These are phyloP conservation scores for Polymyxa betae DNA, from an alignment of 208 protist species.

Conservation along the genomic window DNA sequence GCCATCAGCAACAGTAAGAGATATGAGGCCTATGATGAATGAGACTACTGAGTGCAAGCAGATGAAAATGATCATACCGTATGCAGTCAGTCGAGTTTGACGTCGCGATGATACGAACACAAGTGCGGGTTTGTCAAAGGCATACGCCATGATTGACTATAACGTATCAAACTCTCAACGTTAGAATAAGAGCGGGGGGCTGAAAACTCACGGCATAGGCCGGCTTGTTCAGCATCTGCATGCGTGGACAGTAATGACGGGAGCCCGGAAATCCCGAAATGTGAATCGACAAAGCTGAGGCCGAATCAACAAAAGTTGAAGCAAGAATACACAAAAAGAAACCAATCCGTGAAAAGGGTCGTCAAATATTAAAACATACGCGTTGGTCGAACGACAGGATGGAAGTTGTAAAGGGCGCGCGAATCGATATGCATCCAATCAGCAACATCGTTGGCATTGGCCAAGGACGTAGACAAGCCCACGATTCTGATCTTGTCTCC, in stretches of 20 bases:
- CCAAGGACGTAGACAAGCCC: constrained; percentile 73
- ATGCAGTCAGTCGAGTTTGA: constrained; percentile 67
- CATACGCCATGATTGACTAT: constrained; percentile 65
- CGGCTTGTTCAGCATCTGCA: constrained; percentile 79
- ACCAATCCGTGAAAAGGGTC: constrained; percentile 62
- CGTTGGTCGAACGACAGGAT: constrained; percentile 77
- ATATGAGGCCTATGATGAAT: constrained; percentile 47
- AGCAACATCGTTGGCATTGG: constrained; percentile 79
- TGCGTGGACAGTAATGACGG: constrained; percentile 69
- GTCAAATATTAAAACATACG: constrained; percentile 75
- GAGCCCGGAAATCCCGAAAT: constrained; percentile 64
- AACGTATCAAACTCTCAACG: too few species aligned
- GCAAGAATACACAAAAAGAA: constrained; percentile 1
- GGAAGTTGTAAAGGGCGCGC: constrained; percentile 77
- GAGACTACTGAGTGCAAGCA: neutral
- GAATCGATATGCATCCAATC: constrained; percentile 76
- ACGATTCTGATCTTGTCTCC: constrained; percentile 74
- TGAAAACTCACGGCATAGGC: constrained; percentile 60
- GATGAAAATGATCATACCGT: too few species aligned
- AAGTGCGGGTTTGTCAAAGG: constrained; percentile 67
- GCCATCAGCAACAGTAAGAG: constrained; percentile 67
- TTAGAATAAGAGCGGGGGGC: too few species aligned
- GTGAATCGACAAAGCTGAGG: neutral
- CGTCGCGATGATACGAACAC: constrained; percentile 75
- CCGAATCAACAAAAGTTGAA: neutral